Base-by-base conservation (phyloP, 495 filamentous ascomycete species). In the Daldinia vernicosa region DNA sequence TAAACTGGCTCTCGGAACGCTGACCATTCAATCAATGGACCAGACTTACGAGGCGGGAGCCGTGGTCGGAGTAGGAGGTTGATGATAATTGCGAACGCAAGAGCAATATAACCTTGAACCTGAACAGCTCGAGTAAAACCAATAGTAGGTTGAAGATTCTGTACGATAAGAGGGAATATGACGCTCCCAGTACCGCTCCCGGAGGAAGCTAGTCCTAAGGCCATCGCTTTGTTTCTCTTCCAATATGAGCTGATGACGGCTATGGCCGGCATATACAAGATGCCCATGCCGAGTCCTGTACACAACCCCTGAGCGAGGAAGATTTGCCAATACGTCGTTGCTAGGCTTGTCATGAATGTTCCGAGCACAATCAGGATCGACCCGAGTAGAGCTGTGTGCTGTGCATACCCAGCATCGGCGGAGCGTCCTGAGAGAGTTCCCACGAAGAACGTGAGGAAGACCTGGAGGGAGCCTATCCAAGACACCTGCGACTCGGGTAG, bases 301-400 rank as follows among this genome's bases (percentile, higher is more conserved):
- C 88, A 87, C n/a, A 96, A 62, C 1, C 92, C 93, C 75, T 97
- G 93, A 0, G 93, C 86, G 11, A 97, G 85, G 70, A 97, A 87
- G 3, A 97, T 77, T 69, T 96, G 93, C 88, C 89, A 95, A 77
- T 91, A 92, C 47, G 81, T 69, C 2, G 85, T 90, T 60, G 62
- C 58, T 8, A 71, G 73, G 22, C 81, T 85, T 11, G 89, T 84
- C 90, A 92, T 92, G 87, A 92, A 91, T 19, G 92, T 77, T 26
- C 89, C 90, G 63, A 92, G 89, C 66, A 91, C 85, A 67, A 91
- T 86, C 43, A 91, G 69, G 45, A 91, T 77, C 1, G 84, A 83
- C 6, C 90, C 90, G 3, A 73, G 71, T 0, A 88, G 55, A 3
- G 92, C 78, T 12, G 91, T 86, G 15, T 66, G 63, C 14, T 85